Evolutionary conservation across 441 rosid species (phyloP), one percentile per base, ranked within the genome.

Genomic region (Geranium incanum): DNA sequence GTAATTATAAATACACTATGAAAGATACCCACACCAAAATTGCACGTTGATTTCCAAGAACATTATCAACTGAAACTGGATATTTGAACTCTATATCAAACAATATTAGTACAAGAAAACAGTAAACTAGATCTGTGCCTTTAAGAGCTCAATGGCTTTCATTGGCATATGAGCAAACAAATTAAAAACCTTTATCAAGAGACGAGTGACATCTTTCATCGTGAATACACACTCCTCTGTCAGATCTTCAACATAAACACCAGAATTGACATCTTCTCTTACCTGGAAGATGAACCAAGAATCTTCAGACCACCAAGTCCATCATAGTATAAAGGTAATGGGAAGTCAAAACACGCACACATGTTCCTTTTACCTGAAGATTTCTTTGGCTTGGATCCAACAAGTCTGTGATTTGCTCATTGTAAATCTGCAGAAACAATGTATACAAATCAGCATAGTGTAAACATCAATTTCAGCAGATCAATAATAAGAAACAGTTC

Each of bases 361-460:
- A 55, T 55, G 21, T 15, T 52, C 16, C 62, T 68, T 67, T 68
- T 72, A 93, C 99, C 97, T 90, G 97, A 63, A 93, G 91, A 75
- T 89, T 96, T 73, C 82, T 80, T 79, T 90, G 98, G 83, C 68
- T 90, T 70, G 97, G 97, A 83, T 96, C 96, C 79, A 96, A 73
- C 84, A 96, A 82, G 86, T 96, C 97, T 33, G 98, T 91, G 70
- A 96, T 93, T 85, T 96, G 99, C 81, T 96, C 98, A 76, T 96
- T 96, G 79, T 96, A 96, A 70, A 96, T 96, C 98, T 96, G 88
- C 80, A 85, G 80, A 62, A 75, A 45, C 1, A 76, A 71, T 28
- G 81, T 50, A 28, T 15, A 33, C 66, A 65, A 72, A 68, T 66
- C 77, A 8, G 12, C 37, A 57, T 15, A 3, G 68, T 0, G 39